Conservation (phyloP, 2,329 filamentous ascomycete genomes). For the Trichoderma sp. region DNA sequence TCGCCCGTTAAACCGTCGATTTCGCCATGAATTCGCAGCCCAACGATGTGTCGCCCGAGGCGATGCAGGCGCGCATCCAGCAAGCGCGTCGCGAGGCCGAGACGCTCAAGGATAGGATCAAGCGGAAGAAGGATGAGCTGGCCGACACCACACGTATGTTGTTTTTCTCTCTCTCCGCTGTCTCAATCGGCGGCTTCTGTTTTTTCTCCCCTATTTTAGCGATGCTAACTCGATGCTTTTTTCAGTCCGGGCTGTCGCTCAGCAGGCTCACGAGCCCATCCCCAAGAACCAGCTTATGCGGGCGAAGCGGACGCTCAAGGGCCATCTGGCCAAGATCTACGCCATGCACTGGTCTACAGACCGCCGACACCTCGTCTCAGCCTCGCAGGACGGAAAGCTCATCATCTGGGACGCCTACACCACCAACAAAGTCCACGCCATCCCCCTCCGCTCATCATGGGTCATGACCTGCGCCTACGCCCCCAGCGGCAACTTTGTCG, state of each 20-base stretch:
- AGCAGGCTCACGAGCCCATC: conserved; percentile 87
- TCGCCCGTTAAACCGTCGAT: conserved; percentile 19
- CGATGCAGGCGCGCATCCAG: conserved; percentile 91
- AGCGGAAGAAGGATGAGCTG: conserved; percentile 99
- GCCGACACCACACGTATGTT: conserved; percentile 94
- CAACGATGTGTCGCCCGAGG: conserved; percentile 66
- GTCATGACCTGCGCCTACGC: conserved; percentile 99
- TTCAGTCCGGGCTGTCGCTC: conserved; percentile 85
- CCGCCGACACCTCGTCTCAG: conserved; percentile 92
- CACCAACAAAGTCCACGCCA: conserved; percentile 99
- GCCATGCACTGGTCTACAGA: conserved; percentile 99
- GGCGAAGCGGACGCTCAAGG: conserved; percentile 93
- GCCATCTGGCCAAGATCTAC: conserved; percentile 98
- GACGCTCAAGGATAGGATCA: conserved; percentile 96
- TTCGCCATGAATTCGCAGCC: conserved; percentile 54
- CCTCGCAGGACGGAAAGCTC: conserved; percentile 97
- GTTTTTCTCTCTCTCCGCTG: neutral
- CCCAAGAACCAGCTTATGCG: conserved; percentile 93
- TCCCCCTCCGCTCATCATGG: conserved; percentile 95
- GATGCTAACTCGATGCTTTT: conserved; percentile 28
- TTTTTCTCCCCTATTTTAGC: neutral
- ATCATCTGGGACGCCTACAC: conserved; percentile 99
- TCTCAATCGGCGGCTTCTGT: neutral
- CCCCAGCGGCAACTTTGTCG: conserved; percentile 96
- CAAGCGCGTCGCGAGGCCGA: conserved; percentile 95